Base-by-base conservation (phyloP, 441 rosid genomes). In the Croton setiger region DNA sequence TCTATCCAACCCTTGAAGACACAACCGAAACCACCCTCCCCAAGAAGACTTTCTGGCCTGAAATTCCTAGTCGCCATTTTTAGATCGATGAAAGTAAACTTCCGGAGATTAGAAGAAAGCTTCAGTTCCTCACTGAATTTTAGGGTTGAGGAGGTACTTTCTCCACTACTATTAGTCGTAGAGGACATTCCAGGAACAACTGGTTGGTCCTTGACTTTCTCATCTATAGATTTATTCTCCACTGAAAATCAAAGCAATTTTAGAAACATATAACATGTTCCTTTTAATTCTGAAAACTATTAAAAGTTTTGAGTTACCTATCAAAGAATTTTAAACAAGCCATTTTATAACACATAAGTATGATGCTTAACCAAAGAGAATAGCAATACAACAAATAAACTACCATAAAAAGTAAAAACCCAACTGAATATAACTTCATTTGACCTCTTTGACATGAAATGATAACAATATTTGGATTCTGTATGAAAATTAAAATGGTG, bases 1-100 rank as follows among this genome's bases (percentile, higher is more conserved):
- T 80, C 85, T 1, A 81, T 69, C 82, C 82, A 81, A 35, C 85
- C 85, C 70, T 81, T 81, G 68, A 78, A 81, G 58, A 83, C 86
- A 60, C 83, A 83, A 15, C 86, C 86, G 75, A 82, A 83, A 9
- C 86, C 86, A 66, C 86, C 86, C 70, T 83, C 82, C 36, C 86
- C 86, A 20, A 83, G 83, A 71, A 83, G 86, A 72, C 86, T 83
- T 66, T 83, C 86, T 9, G 84, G 86, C 71, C 82, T 80, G 68
- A 83, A 83, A 69, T 80, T 83, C 72, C 86, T 74, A 9, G 86
- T 80, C 0, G 86, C 84, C 49, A 73, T 52, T 59, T 83, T 83
- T 35, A 83, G 86, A 63, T 83, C 84, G 55, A 74, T 83, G 57
- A 76, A 83, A 21, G 79, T 63, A 43, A 83, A 83, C 64, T 80